Base-by-base conservation (phyloP, 2,329 filamentous ascomycete species). In the Verticillium albo-atrum region DNA sequence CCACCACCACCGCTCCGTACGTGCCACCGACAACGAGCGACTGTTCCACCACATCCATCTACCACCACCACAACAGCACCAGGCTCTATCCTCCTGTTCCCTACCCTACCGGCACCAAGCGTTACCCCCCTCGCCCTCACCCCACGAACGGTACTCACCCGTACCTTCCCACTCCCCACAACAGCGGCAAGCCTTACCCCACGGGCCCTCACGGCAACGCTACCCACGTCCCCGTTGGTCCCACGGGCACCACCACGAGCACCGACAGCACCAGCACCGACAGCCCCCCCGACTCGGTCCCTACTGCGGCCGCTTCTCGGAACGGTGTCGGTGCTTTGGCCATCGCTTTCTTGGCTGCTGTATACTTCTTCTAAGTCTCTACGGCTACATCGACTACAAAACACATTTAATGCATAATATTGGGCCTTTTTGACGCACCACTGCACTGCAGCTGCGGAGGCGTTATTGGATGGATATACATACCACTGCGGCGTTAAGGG, bases 331-430 rank as follows among this genome's bases (percentile, higher is more conserved):
- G 72, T 25, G 67, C 74, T 12, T 61, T 73, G 30, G 77, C 72
- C 6, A 67, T 72, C 14, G 66, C 74, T 26, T 79, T 76, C 25
- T 60, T 78, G 32, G 64, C 74, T 10, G 77, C 71, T 54, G 76
- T 69, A 58, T 76, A 72, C 64, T 68, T 81, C 60, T 60, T 82
- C 57, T 82, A 75, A 74, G 55, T 50, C 23, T 4, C 14, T 34
- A 7, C 7, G 42, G n/a, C 10, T 25, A 12, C n/a, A 20, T 50
- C 20, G 20, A 12, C 42, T 23, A 23, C 23, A 6, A 37, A 37
- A 17, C 17, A 15, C 17, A 15, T 37, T 37, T n/a, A 37, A 50
- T 50, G 14, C 42, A 50, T 50, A 50, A 50, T 50, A 50, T 20
- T 50, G 10, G 42, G 25, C n/a, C n/a, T n/a, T 23, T 23, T 50